Evolutionary conservation across 2,329 filamentous ascomycete species (phyloP).

Genomic region (Exserohilum rostratum): DNA sequence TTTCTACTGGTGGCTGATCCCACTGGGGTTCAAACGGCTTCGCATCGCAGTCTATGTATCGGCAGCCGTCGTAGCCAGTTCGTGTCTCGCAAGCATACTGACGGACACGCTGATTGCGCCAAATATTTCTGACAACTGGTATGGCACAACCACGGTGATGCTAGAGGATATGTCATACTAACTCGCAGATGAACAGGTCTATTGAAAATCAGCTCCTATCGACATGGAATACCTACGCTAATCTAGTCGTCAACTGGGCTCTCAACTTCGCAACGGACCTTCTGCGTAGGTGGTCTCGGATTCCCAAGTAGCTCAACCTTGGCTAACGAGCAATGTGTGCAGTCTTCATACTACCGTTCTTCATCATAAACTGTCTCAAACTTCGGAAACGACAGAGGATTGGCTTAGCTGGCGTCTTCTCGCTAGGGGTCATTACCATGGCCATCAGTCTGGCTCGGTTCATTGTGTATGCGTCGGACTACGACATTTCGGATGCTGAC

Average conservation of each 20-base stretch:
- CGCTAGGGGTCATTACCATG: constrained; percentile 28
- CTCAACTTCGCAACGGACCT: constrained; percentile 30
- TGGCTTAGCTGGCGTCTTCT: constrained; percentile 30
- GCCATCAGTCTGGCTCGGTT: constrained; percentile 29
- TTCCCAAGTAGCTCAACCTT: fast-evolving
- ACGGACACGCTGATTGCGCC: constrained; percentile 20
- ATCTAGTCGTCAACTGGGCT: constrained; percentile 20
- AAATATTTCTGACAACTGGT: constrained; percentile 29
- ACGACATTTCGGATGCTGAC: constrained; percentile 22
- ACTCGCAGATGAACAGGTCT: constrained; percentile 3
- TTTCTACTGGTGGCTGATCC: constrained; percentile 37
- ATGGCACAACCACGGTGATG: background rate
- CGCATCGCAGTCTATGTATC: constrained; percentile 21
- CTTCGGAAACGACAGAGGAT: constrained; percentile 31
- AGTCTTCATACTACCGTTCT: constrained; percentile 33
- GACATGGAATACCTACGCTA: constrained; percentile 25
- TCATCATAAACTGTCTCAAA: constrained; percentile 29
- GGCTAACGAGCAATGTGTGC: background rate
- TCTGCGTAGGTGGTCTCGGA: constrained; percentile 15
- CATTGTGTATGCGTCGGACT: constrained; percentile 26
- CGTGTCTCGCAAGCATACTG: constrained; percentile 22
- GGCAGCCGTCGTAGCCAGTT: constrained; percentile 10
- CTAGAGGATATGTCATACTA: background rate
- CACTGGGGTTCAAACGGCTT: constrained; percentile 24
- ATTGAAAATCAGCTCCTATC: constrained; percentile 27